These are phyloP conservation scores for Backusella liffmaniae DNA, from an alignment of 192 early-diverging fungal genomes.

Conservation along the genomic window DNA sequence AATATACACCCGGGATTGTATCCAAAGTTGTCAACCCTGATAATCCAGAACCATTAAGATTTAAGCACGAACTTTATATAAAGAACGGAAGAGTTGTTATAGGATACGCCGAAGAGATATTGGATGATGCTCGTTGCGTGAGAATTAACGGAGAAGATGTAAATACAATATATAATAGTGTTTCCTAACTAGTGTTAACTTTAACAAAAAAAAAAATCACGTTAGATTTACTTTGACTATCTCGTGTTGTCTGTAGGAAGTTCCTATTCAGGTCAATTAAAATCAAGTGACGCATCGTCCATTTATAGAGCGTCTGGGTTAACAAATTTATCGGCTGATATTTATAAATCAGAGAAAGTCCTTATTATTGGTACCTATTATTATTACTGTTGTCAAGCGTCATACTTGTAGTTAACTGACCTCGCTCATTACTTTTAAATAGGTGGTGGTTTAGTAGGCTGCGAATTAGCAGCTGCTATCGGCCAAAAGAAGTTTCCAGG, in stretches of 20 bases:
- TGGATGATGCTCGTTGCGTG: constrained; percentile 10
- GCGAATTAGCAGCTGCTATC: constrained; percentile 42
- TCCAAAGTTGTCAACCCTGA: constrained; percentile 21
- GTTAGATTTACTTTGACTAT: constrained; percentile 36
- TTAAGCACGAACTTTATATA: constrained; percentile 29
- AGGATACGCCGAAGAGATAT: constrained; percentile 27
- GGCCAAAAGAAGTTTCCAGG: constrained; percentile 10
- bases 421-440: neutral
- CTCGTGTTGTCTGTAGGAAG: constrained; percentile 33
- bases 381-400: neutral
- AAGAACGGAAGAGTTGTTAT: constrained; percentile 35
- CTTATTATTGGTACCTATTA: constrained; percentile 35
- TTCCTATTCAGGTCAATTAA: constrained; percentile 29
- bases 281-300: constrained; percentile 34
- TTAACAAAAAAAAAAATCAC: neutral
- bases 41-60: constrained; percentile 16
- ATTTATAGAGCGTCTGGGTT: constrained; percentile 25
- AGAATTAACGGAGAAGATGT: constrained; percentile 28
- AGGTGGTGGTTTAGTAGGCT: constrained; percentile 48
- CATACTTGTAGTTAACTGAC: neutral
- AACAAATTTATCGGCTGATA: constrained; percentile 10
- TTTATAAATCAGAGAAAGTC: constrained; percentile 23
- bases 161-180: neutral
- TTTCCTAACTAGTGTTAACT: neutral
- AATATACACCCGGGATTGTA: constrained; percentile 34